These are phyloP conservation scores for Thelephora terrestris DNA, from an alignment of 1,284 basidiomycete genomes.

Conservation along the genomic window DNA sequence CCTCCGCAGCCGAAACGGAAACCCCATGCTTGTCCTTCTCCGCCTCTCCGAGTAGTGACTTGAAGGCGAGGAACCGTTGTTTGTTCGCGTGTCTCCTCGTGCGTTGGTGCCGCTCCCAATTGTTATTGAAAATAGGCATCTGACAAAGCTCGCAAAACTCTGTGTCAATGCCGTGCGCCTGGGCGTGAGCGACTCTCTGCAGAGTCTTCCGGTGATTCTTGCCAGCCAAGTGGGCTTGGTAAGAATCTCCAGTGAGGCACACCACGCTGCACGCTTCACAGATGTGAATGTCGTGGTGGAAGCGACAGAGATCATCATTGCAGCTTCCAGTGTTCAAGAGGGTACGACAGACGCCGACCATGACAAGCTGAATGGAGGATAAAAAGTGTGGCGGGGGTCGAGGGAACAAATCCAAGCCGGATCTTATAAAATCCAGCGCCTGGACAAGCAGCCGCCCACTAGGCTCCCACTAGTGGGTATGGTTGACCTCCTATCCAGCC, in stretches of 20 bases:
- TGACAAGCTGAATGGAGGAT: no score
- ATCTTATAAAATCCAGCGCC: no score
- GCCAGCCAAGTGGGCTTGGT: neutral
- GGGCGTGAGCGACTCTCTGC: neutral
- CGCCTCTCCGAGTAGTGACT: slow-evolving; percentile 16
- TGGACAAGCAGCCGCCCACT: no score
- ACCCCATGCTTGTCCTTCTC: slow-evolving; percentile 17
- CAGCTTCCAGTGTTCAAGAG: neutral
- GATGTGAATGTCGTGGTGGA: neutral
- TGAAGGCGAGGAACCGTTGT: slow-evolving; percentile 9
- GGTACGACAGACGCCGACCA: no score
- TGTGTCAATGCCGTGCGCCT: neutral
- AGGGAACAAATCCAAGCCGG: no score
- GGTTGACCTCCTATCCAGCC: no score
- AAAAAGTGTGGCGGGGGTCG: no score
- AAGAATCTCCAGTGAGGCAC: neutral
- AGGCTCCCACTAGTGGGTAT: no score
- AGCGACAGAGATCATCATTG: neutral
- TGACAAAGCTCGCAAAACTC: neutral
- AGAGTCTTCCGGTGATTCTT: neutral
- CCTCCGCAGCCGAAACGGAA: slow-evolving; percentile 11
- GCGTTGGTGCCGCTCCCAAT: slow-evolving; percentile 5
- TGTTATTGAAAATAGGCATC: slow-evolving; percentile 2
- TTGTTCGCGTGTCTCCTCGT: slow-evolving; percentile 4
- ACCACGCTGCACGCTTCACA: neutral